Evolutionary conservation across 768 basidiomycete species (phyloP).

Genomic region (Brasilioporus rufonigricans): DNA sequence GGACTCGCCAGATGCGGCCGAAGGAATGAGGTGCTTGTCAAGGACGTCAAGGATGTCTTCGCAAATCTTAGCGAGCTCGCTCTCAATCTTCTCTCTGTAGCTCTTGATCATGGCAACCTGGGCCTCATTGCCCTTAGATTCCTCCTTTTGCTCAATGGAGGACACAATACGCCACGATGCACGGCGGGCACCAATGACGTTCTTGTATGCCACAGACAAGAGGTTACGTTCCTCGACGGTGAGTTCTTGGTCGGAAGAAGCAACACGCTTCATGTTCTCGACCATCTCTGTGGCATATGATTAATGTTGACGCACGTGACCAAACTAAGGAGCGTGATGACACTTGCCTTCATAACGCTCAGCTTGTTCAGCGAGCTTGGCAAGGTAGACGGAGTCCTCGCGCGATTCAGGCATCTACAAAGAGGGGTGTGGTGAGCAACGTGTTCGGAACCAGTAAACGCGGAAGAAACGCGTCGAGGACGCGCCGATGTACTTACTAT

Average conservation of each 20-base stretch:
- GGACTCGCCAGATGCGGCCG: slow-evolving; percentile 93
- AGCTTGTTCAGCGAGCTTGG: slow-evolving; percentile 99
- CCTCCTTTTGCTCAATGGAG: slow-evolving; percentile 99
- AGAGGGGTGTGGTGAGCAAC: slow-evolving; percentile 12
- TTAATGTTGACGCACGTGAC: slow-evolving; percentile 16
- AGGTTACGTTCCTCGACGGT: slow-evolving; percentile 99
- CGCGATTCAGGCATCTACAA: slow-evolving; percentile 74
- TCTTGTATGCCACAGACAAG: slow-evolving; percentile 98
- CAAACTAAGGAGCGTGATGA: neutral
- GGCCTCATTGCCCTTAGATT: slow-evolving; percentile 95
- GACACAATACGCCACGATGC: slow-evolving; percentile 98
- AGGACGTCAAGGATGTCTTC: slow-evolving; percentile 97
- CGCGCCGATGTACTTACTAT: slow-evolving; percentile 45
- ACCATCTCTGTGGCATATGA: slow-evolving; percentile 74
- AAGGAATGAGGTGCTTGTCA: slow-evolving; percentile 96
- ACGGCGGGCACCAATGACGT: slow-evolving; percentile 97
- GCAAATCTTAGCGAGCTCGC: slow-evolving; percentile 96
- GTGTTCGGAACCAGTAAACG: slow-evolving; percentile 16
- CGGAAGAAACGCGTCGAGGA: slow-evolving; percentile 36
- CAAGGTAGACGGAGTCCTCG: slow-evolving; percentile 98
- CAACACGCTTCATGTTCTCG: slow-evolving; percentile 99
- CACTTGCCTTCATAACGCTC: slow-evolving; percentile 95
- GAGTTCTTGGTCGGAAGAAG: slow-evolving; percentile 96
- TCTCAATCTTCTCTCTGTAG: slow-evolving; percentile 97
- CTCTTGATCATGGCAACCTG: slow-evolving; percentile 97